phyloP scores from a whole-genome alignment of 371 early-diverging fungal species.

The Circinella umbellata region DNA sequence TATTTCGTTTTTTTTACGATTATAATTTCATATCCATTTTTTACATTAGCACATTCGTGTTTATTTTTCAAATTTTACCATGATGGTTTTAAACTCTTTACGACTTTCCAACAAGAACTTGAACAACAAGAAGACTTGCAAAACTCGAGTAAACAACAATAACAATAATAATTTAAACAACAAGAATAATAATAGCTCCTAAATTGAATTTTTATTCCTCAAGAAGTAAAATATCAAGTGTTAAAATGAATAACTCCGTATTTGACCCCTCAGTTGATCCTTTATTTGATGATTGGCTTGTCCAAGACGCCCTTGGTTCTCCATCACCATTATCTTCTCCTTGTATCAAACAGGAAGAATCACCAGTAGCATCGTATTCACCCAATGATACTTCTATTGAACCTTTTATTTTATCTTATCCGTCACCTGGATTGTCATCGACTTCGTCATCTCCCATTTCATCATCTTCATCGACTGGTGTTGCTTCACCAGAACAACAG shows the following conservation, averaged over 20 bases:
- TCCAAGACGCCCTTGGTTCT: conserved; percentile 18
- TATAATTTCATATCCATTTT: background rate
- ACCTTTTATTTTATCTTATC: background rate
- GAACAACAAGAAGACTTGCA: conserved; percentile 12
- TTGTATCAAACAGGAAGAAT: background rate
- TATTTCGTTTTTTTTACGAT: background rate
- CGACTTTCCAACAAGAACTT: conserved; percentile 5
- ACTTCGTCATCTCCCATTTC: background rate
- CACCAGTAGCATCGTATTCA: background rate
- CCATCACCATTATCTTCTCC: conserved; percentile 1
- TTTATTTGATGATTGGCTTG: conserved; percentile 22
- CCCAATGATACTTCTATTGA: background rate
- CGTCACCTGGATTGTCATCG: conserved; percentile 2
- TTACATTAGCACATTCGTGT: background rate
- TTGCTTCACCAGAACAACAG: background rate
- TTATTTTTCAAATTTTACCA: conserved; percentile 1
- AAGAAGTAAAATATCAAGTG: background rate
- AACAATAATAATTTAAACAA: conserved; percentile 1
- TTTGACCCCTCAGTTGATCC: conserved; percentile 15
- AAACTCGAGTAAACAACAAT: background rate
- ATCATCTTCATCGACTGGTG: background rate
- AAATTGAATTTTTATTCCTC: background rate
- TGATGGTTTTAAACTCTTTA: conserved; percentile 9
- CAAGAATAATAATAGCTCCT: background rate
- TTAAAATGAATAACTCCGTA: background rate